Base-by-base conservation (phyloP, 495 filamentous ascomycete genomes). In the Penicillium herquei region DNA sequence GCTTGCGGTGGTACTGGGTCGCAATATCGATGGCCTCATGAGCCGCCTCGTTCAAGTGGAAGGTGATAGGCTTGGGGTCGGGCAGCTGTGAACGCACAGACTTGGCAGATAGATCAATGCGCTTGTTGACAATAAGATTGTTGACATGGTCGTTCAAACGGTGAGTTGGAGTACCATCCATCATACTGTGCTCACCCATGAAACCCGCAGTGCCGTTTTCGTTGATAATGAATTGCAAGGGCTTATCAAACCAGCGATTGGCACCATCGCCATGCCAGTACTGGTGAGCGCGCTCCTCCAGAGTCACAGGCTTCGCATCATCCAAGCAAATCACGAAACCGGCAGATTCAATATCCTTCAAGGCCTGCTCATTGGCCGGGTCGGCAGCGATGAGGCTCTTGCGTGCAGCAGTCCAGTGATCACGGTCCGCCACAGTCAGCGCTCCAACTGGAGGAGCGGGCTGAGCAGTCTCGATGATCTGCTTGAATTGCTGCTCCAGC, bases 151-250 rank as follows among this genome's bases (percentile, higher is more conserved):
- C 94, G 71, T 96, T 98, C 32, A 99, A 83, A 3, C 95, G 85
- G 72, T 98, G 92, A 11, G 95, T 99, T 2, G 95, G 91, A 30
- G 93, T 99, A 53, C 95, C 95, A 70, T 99, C 95, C 95, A 99
- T 99, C 95, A 99, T 98, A 74, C 87, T 92, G 80, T 99, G 95
- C 79, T 99, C 95, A 66, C 95, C 95, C 78, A 89, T 91, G 81
- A 99, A 99, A 56, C 95, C 95, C 21, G 95, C 89, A 13, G 94
- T 95, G 61, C 92, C 95, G 73, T 99, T 99, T 65, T 98, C 92
- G 73, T 96, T 97, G 74, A 99, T 68, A 66, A 99, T 93, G 74
- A 99, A 98, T 77, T 99, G 91, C 51, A 96, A 77, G 17, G 95
- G 95, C 80, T 98, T 98, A 81, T 99, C 95, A 69, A 89, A 98